phyloP scores from a whole-genome alignment of 2,329 filamentous ascomycete genomes.

The Colletotrichum lentis region DNA sequence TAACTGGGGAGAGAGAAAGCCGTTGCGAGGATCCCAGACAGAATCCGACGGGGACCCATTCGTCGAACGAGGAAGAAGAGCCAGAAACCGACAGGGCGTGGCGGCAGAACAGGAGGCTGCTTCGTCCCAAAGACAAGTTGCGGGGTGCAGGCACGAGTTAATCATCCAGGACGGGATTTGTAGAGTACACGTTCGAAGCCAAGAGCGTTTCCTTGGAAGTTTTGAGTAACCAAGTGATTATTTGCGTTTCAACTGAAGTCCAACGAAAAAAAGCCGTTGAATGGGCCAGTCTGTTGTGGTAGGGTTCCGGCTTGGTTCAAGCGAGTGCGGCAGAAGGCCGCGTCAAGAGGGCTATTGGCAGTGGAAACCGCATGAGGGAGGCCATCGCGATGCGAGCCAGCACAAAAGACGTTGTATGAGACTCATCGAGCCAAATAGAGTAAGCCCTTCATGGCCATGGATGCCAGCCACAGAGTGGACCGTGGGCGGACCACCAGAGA shows the following conservation, averaged over 20 bases:
- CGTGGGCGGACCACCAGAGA: neutral
- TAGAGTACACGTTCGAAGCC: neutral
- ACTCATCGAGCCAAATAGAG: conserved; percentile 7
- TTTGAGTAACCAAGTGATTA: conserved; percentile 7
- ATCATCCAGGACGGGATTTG: neutral
- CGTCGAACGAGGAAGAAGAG: neutral
- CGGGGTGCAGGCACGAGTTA: neutral
- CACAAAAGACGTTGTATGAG: conserved; percentile 6
- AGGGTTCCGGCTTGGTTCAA: neutral
- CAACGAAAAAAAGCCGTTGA: neutral
- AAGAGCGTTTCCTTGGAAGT: conserved; percentile 1
- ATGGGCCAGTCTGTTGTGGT: neutral
- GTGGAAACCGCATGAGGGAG: neutral
- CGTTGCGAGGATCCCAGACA: conserved; percentile 33
- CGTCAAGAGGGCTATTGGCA: neutral
- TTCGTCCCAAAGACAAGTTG: neutral
- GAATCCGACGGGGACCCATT: neutral
- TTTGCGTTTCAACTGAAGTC: conserved; percentile 9
- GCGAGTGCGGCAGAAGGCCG: neutral
- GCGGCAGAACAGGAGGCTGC: neutral
- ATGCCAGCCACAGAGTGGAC: neutral
- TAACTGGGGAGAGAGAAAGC: neutral
- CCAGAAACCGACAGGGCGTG: neutral
- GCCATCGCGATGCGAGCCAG: conserved; percentile 2
- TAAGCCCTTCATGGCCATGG: neutral